phyloP scores from a whole-genome alignment of 192 early-diverging fungal species.

The Powellomyces hirtus region DNA sequence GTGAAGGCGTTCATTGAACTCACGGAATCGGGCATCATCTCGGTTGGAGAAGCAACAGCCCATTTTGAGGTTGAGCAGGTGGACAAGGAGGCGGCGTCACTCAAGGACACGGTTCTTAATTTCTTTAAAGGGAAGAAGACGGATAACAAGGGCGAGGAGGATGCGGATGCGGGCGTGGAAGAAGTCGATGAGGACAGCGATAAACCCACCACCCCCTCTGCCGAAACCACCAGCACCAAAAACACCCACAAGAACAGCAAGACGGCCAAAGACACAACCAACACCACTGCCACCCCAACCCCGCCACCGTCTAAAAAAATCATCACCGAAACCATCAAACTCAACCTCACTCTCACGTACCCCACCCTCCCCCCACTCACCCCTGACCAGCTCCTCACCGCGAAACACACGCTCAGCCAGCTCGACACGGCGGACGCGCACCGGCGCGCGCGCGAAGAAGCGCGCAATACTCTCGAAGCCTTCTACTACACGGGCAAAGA shows the following conservation, averaged over 20 bases:
- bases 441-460: slow-evolving; percentile 74
- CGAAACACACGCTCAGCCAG: slow-evolving; percentile 45
- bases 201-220: too few species aligned
- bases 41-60: slow-evolving; percentile 59
- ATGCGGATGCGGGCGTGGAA: slow-evolving; percentile 28
- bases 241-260: not conserved
- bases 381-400: too few species aligned
- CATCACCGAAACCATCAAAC: slow-evolving; percentile 51
- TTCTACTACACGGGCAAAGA: slow-evolving; percentile 87
- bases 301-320: slow-evolving; percentile 34
- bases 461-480: slow-evolving; percentile 84
- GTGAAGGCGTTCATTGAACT: slow-evolving; percentile 81
- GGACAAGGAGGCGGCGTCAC: slow-evolving; percentile 23
- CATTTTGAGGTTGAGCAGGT: slow-evolving; percentile 50
- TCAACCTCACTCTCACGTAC: slow-evolving; percentile 58
- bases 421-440: slow-evolving; percentile 74
- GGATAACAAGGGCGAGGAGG: slow-evolving; percentile 24
- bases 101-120: slow-evolving; percentile 44
- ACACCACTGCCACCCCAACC: slow-evolving; percentile 9
- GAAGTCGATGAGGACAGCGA: slow-evolving; percentile 1
- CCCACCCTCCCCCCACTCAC: too few species aligned
- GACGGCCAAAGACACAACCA: slow-evolving; percentile 10
- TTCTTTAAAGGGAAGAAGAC: slow-evolving; percentile 44
- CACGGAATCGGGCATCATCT: slow-evolving; percentile 72
- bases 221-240: not conserved